Evolutionary conservation across 2,329 filamentous ascomycete genomes (phyloP).

Genomic region (Byssoonygena ceratinophila): DNA sequence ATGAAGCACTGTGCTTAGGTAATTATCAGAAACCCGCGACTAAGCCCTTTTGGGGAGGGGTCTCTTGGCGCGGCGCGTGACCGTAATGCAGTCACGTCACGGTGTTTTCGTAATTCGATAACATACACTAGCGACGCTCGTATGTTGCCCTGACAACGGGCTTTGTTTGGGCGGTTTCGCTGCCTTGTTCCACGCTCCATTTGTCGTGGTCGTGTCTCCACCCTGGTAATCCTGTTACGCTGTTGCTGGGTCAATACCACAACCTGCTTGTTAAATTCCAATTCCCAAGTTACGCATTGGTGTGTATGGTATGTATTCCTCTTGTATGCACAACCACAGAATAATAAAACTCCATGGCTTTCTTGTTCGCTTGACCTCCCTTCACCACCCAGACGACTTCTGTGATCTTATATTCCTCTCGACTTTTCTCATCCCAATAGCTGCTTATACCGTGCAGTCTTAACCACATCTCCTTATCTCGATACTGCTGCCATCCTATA

Average conservation of each 20-base stretch:
- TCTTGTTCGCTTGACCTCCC: constrained; percentile 7
- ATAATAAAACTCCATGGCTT: constrained; percentile 5
- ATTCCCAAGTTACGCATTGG: background rate
- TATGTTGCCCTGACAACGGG: constrained; percentile 13
- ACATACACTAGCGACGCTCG: constrained; percentile 1
- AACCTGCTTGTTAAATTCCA: background rate
- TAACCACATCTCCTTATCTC: constrained; percentile 6
- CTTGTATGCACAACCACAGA: constrained; percentile 8
- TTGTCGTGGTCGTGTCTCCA: background rate
- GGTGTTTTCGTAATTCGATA: constrained; percentile 11
- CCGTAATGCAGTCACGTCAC: constrained; percentile 8
- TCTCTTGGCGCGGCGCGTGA: constrained; percentile 9
- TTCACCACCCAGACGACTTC: background rate
- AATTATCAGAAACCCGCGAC: too few species aligned
- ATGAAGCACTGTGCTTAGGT: too few species aligned
- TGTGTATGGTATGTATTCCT: constrained; percentile 6
- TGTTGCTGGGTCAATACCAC: constrained; percentile 12
- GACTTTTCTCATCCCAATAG: background rate
- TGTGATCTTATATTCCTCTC: background rate
- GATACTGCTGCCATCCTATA: constrained; percentile 2
- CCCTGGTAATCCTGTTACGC: constrained; percentile 9
- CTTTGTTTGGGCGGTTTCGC: constrained; percentile 10
- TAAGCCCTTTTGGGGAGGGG: background rate
- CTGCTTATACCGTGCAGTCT: constrained; percentile 9
- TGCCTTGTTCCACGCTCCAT: constrained; percentile 1